A percentile compares a stretch with the other conserved stretches of the same genome.
Evolutionary conservation across 208 protist genomes (phyloP).

Genomic region (Angomonas ambiguus): DNA sequence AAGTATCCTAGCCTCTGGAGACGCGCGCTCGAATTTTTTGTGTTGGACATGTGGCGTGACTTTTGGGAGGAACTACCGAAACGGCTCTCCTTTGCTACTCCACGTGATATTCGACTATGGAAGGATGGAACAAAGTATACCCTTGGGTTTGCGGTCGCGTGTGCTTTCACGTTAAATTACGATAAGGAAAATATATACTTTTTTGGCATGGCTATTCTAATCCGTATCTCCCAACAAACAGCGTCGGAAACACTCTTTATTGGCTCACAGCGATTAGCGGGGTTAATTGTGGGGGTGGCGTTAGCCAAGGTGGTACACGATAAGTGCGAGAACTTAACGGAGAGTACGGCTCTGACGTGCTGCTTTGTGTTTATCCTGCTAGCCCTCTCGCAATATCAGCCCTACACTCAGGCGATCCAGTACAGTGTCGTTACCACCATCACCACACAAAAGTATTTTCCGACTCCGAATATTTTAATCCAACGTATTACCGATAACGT

Average conservation of each 20-base stretch:
- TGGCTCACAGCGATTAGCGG: slow-evolving; percentile 40
- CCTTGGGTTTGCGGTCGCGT: slow-evolving; percentile 42
- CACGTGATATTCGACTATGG: slow-evolving; percentile 55
- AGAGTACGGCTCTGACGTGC: slow-evolving; percentile 23
- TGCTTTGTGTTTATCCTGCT: slow-evolving; percentile 21
- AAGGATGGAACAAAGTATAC: slow-evolving; percentile 67
- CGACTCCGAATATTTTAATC: slow-evolving; percentile 14
- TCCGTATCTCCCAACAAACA: slow-evolving; percentile 43
- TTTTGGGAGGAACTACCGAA: slow-evolving; percentile 67
- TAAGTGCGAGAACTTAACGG: slow-evolving; percentile 17
- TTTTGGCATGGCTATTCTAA: slow-evolving; percentile 58
- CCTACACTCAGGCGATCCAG: slow-evolving; percentile 24
- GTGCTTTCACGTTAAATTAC: slow-evolving; percentile 34
- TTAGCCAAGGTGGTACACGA: slow-evolving; percentile 22
- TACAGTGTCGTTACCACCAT: slow-evolving; percentile 33
- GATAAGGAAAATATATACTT: slow-evolving; percentile 34
- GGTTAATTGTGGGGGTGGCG: slow-evolving; percentile 28
- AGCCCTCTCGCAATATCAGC: slow-evolving; percentile 18
- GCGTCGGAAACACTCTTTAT: slow-evolving; percentile 37
- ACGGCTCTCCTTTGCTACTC: slow-evolving; percentile 47
- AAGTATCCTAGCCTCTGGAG: slow-evolving; percentile 38
- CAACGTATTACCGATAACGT: slow-evolving; percentile 35
- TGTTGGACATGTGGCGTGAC: slow-evolving; percentile 50
- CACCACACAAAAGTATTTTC: slow-evolving; percentile 10
- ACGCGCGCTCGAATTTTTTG: slow-evolving; percentile 51